Base-by-base conservation (phyloP, 805 yeast genomes). In the Wickerhamomyces rabaulensis region DNA sequence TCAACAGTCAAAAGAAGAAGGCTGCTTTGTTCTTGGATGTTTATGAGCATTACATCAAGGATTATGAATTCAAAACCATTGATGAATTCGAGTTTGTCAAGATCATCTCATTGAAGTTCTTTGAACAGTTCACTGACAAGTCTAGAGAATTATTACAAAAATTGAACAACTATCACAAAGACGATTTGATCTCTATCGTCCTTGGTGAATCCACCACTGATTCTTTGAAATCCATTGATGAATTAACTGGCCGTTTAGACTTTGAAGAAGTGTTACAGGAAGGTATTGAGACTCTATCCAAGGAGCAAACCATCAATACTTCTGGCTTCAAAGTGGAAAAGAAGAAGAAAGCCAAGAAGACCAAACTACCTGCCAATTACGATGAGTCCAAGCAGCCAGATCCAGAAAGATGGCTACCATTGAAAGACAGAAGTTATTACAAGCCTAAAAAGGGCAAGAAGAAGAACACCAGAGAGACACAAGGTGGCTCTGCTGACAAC, bases 391-490 rank as follows among this genome's bases (percentile, higher is more conserved):
- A 60, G 48, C 49, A 50, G 20, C 70, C 78, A 3, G 85, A 84
- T 55, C 76, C 78, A 16, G 97, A 91, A 65, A 83, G 97, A 68
- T 91, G 98, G 98, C 65, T 92, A 43, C 95, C 97, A 20, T 57
- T 86, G 74, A 85, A 82, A 61, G 95, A 91, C 61, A 79, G 98
- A 64, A 77, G 90, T 7, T 79, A 82, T 56, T 90, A 85, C 68
- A 87, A 80, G 64, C 87, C 95, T 13, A 84, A 87, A 61, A 82
- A 80, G 69, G 78, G 82, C 53, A 69, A 69, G 53, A 65, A 65
- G 48, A 52, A 61, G 45, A 52, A 47, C 42, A 54, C 57, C 6
- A 68, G 70, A 6, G 79, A 74, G 42, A 79, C 85, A 0, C 87
- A 82, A 61, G 89, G 87, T 57, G 84, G 83, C 36, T 53, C 65